These are phyloP conservation scores for Sclerotinia spermophila DNA, from an alignment of 2,329 filamentous ascomycete species.

Conservation along the genomic window DNA sequence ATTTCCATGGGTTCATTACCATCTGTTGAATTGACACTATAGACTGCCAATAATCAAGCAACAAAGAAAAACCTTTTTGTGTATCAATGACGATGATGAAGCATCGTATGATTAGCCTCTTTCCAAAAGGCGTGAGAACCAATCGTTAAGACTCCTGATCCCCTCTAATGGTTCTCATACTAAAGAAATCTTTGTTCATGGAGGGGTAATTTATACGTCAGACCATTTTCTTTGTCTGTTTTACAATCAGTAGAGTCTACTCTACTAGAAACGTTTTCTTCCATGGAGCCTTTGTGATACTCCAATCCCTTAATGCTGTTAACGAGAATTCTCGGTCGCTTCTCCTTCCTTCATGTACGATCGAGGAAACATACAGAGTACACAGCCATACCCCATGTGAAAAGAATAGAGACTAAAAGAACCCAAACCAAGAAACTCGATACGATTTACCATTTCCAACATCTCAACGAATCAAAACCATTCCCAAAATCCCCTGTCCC, in stretches of 20 bases:
- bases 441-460: background rate
- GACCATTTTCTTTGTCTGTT: background rate
- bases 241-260: background rate
- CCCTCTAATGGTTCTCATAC: background rate
- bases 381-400: background rate
- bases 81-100: background rate
- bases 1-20: background rate
- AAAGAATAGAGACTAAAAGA: background rate
- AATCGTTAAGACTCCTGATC: slow-evolving; percentile 4
- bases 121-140: background rate
- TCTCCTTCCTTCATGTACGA: slow-evolving; percentile 5
- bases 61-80: background rate
- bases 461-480: background rate
- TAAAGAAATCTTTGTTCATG: background rate
- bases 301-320: background rate
- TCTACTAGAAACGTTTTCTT: background rate
- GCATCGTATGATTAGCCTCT: slow-evolving; percentile 2
- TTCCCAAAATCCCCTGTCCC: background rate
- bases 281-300: background rate
- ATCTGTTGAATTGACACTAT: background rate
- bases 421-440: background rate
- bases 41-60: background rate
- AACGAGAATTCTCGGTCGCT: background rate
- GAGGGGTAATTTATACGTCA: background rate
- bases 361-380: background rate